phyloP scores from a whole-genome alignment of 148 eudicot genomes.

The Euryodendron excelsum region DNA sequence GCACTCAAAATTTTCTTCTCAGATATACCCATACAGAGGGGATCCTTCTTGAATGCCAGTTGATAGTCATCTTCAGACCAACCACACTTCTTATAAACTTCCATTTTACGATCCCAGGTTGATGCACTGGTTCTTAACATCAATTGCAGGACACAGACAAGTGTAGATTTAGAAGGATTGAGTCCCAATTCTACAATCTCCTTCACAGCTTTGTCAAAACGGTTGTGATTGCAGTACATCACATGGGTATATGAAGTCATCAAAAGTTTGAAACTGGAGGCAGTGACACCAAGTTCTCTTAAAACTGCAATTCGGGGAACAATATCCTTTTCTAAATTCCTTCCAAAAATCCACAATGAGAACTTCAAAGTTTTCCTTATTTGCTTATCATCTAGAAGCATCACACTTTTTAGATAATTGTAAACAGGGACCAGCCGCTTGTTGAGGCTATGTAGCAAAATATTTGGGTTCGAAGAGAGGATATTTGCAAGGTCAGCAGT shows the following conservation, averaged over 20 bases:
- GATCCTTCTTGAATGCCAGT: conserved; percentile 22
- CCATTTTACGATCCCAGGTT: not conserved
- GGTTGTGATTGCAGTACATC: not conserved
- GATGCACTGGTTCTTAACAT: not conserved
- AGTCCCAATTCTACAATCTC: not conserved
- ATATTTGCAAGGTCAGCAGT: not conserved
- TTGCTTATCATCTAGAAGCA: conserved; percentile 9
- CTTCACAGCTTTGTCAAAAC: not conserved
- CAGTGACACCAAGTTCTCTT: conserved; percentile 17
- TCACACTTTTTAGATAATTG: conserved; percentile 17
- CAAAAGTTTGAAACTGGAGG: not conserved
- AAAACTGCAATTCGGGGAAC: conserved; percentile 11
- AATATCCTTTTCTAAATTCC: not conserved
- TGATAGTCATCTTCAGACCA: conserved; percentile 29
- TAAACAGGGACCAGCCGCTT: conserved; percentile 12
- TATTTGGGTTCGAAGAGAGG: not conserved
- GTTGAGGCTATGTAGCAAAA: conserved; percentile 10
- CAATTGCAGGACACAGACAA: not conserved
- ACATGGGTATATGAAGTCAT: not conserved
- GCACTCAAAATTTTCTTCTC: conserved; percentile 11
- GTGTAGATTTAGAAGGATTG: not conserved
- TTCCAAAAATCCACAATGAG: not conserved
- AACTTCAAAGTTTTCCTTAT: not conserved
- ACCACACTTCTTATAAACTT: conserved; percentile 26
- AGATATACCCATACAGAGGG: conserved; percentile 21